phyloP scores from a whole-genome alignment of 2,329 filamentous ascomycete genomes.

The Colletotrichum gloeosporioides region DNA sequence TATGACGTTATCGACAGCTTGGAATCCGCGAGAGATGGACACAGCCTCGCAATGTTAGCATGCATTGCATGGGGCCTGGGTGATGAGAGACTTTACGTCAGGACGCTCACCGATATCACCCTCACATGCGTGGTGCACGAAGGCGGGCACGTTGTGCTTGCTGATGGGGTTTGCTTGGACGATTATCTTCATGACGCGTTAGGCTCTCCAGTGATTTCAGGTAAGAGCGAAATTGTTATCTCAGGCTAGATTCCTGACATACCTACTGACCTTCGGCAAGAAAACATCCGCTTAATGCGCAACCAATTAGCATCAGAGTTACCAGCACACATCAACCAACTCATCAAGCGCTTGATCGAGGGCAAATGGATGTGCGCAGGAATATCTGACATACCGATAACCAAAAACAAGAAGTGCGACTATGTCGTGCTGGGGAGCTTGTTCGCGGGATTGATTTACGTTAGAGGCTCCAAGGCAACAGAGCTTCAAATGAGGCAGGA shows the following conservation, averaged over 20 bases:
- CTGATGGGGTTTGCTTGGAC: background rate
- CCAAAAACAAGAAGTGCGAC: constrained; percentile 14
- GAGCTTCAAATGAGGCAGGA: background rate
- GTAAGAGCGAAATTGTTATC: background rate
- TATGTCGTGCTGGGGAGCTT: constrained; percentile 12
- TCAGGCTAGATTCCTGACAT: no score
- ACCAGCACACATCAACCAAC: constrained; percentile 1
- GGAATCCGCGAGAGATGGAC: background rate
- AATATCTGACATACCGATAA: constrained; percentile 13
- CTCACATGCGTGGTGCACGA: background rate
- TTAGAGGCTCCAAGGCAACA: constrained; percentile 1
- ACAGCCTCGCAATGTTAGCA: background rate
- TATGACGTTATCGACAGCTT: background rate
- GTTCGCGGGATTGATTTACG: constrained; percentile 3
- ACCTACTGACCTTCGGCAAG: background rate
- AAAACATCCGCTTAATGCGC: background rate
- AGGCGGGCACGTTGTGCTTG: background rate
- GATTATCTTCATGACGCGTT: constrained; percentile 2
- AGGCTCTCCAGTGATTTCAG: constrained; percentile 4
- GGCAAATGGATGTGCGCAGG: constrained; percentile 14
- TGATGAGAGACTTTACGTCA: background rate
- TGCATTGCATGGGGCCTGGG: constrained; percentile 12
- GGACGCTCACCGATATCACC: background rate
- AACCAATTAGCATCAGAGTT: background rate
- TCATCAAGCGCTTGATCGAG: background rate